phyloP scores from a whole-genome alignment of 2,329 filamentous ascomycete genomes.

The Orbilia brochopaga region DNA sequence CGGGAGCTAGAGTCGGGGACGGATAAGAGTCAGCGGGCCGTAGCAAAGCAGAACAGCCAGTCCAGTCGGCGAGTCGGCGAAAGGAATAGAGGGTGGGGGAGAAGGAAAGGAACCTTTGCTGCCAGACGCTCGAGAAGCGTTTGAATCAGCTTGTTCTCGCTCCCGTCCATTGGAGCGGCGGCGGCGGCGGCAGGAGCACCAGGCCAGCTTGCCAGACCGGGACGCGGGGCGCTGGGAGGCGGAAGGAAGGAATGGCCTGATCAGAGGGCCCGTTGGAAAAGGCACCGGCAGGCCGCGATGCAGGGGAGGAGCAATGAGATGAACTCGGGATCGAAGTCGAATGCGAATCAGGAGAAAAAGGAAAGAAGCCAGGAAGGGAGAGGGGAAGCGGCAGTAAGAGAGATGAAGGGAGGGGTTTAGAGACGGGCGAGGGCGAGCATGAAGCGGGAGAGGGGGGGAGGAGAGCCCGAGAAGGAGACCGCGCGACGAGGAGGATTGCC shows the following conservation, averaged over 20 bases:
- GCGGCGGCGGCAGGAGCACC: slow-evolving; percentile 3
- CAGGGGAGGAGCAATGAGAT: neutral
- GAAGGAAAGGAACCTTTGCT: slow-evolving; percentile 51
- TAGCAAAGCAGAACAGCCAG: neutral
- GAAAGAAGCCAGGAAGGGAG: neutral
- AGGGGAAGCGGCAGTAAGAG: neutral
- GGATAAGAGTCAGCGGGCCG: neutral
- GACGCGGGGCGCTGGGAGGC: neutral
- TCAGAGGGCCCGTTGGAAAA: neutral
- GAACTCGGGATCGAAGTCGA: neutral
- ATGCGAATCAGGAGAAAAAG: slow-evolving; percentile 3
- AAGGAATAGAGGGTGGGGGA: neutral
- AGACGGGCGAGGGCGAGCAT: neutral
- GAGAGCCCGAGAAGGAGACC: neutral
- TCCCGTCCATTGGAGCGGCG: slow-evolving; percentile 52
- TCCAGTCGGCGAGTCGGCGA: neutral
- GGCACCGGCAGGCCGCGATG: neutral
- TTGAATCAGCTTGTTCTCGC: slow-evolving; percentile 55
- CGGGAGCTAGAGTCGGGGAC: slow-evolving; percentile 52
- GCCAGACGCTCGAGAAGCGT: slow-evolving; percentile 55
- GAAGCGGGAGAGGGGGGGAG: neutral
- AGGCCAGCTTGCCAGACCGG: slow-evolving; percentile 15
- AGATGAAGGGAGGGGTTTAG: too few relatives aligned
- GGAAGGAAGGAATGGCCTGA: neutral
- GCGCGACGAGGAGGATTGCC: neutral